Conservation (phyloP, 1,284 basidiomycete species). For the Pisolithus thermaeus region DNA sequence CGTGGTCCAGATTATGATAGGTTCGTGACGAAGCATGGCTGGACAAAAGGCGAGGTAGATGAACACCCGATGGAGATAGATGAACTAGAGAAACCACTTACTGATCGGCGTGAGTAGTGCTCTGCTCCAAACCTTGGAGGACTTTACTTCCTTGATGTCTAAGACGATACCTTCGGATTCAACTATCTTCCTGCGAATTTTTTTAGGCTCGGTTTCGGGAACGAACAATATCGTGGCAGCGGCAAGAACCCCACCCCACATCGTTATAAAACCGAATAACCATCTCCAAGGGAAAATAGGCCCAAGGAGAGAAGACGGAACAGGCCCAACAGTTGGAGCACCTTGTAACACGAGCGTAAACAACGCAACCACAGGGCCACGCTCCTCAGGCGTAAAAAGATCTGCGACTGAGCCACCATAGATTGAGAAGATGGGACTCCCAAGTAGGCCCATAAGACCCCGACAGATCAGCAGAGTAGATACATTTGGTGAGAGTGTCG, state of each 20-base stretch:
- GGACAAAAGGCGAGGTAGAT: neutral
- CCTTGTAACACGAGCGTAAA: slow-evolving; percentile 24
- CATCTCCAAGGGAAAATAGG: slow-evolving; percentile 19
- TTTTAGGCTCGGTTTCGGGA: slow-evolving; percentile 19
- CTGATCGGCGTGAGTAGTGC: slow-evolving; percentile 19
- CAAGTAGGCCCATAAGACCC: slow-evolving; percentile 14
- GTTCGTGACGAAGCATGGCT: slow-evolving; percentile 20
- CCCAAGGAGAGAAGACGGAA: slow-evolving; percentile 22
- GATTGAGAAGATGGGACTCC: slow-evolving; percentile 19
- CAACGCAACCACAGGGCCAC: slow-evolving; percentile 20
- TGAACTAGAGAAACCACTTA: slow-evolving; percentile 5
- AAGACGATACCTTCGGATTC: neutral
- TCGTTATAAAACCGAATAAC: slow-evolving; percentile 18
- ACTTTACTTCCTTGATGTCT: neutral
- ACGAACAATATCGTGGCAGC: slow-evolving; percentile 10
- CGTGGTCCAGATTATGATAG: slow-evolving; percentile 22
- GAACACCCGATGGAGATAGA: neutral
- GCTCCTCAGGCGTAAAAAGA: slow-evolving; percentile 21
- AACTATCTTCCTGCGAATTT: slow-evolving; percentile 10
- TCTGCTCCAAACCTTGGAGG: slow-evolving; percentile 12
- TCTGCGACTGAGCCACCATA: slow-evolving; percentile 24
- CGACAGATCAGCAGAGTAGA: slow-evolving; percentile 15
- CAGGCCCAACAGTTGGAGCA: slow-evolving; percentile 23
- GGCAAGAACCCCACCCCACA: slow-evolving; percentile 16
- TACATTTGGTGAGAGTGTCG: slow-evolving; percentile 17